These are phyloP conservation scores for Gamarada debralockiae DNA, from an alignment of 495 filamentous ascomycete species.

Conservation along the genomic window DNA sequence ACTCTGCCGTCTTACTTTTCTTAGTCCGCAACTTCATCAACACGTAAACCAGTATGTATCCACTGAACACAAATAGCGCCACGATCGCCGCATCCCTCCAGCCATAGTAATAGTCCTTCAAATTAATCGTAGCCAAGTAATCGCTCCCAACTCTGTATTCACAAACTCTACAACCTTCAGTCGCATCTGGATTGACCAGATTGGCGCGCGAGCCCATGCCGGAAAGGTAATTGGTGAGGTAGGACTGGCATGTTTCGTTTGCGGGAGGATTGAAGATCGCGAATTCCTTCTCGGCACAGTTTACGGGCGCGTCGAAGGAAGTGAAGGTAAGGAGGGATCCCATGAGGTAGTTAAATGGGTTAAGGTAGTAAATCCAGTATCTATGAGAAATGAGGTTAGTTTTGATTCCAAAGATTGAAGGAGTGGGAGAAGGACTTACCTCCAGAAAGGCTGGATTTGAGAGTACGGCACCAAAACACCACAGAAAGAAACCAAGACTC, in stretches of 20 bases:
- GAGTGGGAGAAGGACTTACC: constrained; percentile 8
- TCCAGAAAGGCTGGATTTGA: constrained; percentile 52
- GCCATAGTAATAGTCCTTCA: constrained; percentile 42
- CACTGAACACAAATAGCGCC: constrained; percentile 40
- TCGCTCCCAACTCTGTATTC: constrained; percentile 53
- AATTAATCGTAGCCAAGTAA: constrained; percentile 39
- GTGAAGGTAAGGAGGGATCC: constrained; percentile 49
- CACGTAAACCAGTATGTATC: constrained; percentile 42
- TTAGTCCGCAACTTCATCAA: constrained; percentile 46
- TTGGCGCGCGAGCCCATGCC: constrained; percentile 27
- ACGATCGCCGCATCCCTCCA: constrained; percentile 57
- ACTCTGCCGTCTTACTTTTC: constrained; percentile 37
- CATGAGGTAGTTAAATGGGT: constrained; percentile 53
- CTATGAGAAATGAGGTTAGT: no score
- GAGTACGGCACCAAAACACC: constrained; percentile 51
- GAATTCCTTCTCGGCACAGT: constrained; percentile 53
- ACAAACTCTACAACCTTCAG: constrained; percentile 56
- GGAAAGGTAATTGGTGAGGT: constrained; percentile 22
- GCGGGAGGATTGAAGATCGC: constrained; percentile 49
- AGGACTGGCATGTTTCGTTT: constrained; percentile 15
- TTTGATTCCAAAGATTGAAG: no score
- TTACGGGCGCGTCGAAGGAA: constrained; percentile 50
- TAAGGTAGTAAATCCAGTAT: constrained; percentile 56
- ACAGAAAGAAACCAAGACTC: constrained; percentile 49
- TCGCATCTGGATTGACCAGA: constrained; percentile 36